A percentile compares a stretch with the other conserved stretches of the same genome.
Conservation (phyloP, 2,329 filamentous ascomycete species). For the Aspergillus sp. region DNA sequence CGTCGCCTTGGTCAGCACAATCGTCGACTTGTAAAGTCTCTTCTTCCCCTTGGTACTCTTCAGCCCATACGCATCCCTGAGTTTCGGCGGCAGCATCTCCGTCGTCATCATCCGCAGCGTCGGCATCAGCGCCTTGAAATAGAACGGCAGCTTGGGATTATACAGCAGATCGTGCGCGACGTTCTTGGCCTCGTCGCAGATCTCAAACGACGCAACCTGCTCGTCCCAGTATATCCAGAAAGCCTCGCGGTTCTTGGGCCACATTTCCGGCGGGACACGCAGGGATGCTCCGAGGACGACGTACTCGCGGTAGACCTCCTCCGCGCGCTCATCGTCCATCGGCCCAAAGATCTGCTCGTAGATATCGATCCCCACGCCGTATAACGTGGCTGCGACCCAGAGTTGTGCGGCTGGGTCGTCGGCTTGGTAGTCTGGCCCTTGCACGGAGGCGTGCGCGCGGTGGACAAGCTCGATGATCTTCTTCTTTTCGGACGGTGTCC, state of each 20-base stretch:
- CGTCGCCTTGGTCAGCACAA: slow-evolving; percentile 33
- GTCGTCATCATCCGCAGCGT: slow-evolving; percentile 30
- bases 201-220: slow-evolving; percentile 32
- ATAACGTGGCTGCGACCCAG: slow-evolving; percentile 44
- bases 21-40: slow-evolving; percentile 29
- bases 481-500: slow-evolving; percentile 33
- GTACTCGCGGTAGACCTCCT: slow-evolving; percentile 30
- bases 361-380: slow-evolving; percentile 36
- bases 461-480: slow-evolving; percentile 40
- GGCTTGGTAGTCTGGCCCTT: slow-evolving; percentile 35
- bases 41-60: slow-evolving; percentile 27
- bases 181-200: slow-evolving; percentile 31
- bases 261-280: slow-evolving; percentile 35
- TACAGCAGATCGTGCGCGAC: slow-evolving; percentile 30
- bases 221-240: slow-evolving; percentile 43
- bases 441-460: slow-evolving; percentile 33
- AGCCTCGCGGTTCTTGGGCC: slow-evolving; percentile 34
- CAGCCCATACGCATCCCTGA: slow-evolving; percentile 36
- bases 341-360: slow-evolving; percentile 38
- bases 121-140: slow-evolving; percentile 26
- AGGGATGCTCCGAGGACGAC: slow-evolving; percentile 27
- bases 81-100: slow-evolving; percentile 34
- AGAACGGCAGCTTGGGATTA: slow-evolving; percentile 28
- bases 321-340: slow-evolving; percentile 25
- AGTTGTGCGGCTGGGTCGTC: slow-evolving; percentile 40